Evolutionary conservation across 305 asterid genomes (phyloP).

Genomic region (Fraxinus ornus): DNA sequence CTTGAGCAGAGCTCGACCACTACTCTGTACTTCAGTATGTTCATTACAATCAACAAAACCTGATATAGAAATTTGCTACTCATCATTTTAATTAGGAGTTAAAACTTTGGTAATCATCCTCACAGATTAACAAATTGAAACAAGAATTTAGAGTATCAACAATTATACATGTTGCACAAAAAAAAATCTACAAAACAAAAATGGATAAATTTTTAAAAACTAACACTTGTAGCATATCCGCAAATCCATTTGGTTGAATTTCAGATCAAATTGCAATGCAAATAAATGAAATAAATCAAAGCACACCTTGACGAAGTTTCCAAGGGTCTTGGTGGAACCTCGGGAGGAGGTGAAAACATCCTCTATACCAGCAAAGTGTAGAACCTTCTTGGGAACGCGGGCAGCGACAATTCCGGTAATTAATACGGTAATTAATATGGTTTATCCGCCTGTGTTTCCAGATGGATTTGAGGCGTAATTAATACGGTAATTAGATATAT

Average conservation of each 20-base stretch:
- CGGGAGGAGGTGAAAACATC: conserved; percentile 18
- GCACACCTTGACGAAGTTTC: conserved; percentile 6
- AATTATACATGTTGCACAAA: no score
- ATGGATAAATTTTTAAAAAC: background rate
- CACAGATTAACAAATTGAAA: no score
- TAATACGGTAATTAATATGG: no score
- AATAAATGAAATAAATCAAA: background rate
- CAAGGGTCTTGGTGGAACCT: conserved; percentile 10
- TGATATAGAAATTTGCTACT: no score
- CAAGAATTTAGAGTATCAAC: no score
- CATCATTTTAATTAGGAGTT: no score
- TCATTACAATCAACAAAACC: no score
- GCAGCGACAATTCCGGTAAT: conserved; percentile 10
- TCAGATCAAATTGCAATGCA: background rate
- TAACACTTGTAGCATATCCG: background rate
- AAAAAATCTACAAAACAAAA: background rate
- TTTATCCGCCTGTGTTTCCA: no score
- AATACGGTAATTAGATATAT: no score
- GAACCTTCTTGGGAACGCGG: conserved; percentile 11
- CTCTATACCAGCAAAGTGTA: conserved; percentile 12
- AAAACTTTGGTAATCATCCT: no score
- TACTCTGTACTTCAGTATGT: background rate
- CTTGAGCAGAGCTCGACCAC: no score
- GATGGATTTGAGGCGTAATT: no score
- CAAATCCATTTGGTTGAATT: background rate